Base-by-base conservation (phyloP, 1,284 basidiomycete species). In the Sphaerobolus stellatus region DNA sequence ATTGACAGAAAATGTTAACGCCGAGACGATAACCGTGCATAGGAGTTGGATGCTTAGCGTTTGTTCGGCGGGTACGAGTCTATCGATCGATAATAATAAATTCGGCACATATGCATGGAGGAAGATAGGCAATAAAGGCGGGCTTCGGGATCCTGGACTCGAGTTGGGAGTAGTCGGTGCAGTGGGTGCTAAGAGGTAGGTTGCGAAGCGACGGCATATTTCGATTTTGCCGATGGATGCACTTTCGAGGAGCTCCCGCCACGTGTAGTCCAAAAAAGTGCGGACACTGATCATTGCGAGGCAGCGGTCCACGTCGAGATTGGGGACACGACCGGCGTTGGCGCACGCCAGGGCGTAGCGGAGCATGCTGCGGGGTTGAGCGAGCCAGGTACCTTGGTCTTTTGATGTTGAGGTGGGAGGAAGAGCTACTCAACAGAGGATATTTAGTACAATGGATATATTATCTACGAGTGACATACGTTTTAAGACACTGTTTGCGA, bases 91-190 rank as follows among this genome's bases (percentile, higher is more conserved):
- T 2, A 73, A 67, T 48, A 90, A 77, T 45, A 90, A 63, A 11
- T 75, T 73, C 6, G 88, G 88, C 9, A 86, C 66, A 48, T 79
- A 71, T 66, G 57, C 56, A 22, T 88, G 81, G 56, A 89, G 63
- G 67, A 90, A 91, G 33, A 88, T 76, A 1, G 87, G 87, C 24
- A 91, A 71, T 9, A 91, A 74, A 1, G 86, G 86, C 5, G 84
- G 82, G 1, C 75, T 72, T n/a, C n/a, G n/a, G 44, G 69, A 71
- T 16, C 76, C 64, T 5, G 48, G 30, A 13, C 56, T 31, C 18
- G 48, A 40, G 24, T 57, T 34, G 67, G 70, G 40, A 62, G 58
- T 27, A 77, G 79, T 46, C 84, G 85, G 59, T 74, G 80, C 38
- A 9, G 53, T 54, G 7, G 53, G 46, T 31, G 81, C 78, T 33